Base-by-base conservation (phyloP, 352 stramenopile genomes). In the Pythium rhizo-oryzae region DNA sequence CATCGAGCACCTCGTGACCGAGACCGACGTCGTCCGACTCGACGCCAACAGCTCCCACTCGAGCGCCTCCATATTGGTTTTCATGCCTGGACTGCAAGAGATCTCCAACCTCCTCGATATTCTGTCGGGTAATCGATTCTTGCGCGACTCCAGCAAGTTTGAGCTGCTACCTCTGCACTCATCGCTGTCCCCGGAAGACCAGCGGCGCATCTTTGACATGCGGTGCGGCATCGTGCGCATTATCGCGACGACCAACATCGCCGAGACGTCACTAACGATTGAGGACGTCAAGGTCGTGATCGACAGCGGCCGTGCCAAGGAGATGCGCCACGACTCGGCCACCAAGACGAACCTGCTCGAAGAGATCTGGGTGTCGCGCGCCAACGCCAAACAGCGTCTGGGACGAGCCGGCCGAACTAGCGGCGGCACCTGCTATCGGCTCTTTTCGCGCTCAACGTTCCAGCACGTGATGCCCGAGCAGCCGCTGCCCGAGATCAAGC, bases 181-280 rank as follows among this genome's bases (percentile, higher is more conserved):
- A 9, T 97, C 91, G 13, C 86, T 99, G 21, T 96, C 94, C 6
- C 87, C 87, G 3, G 80, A 97, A 39, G 97, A 99, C 55, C 97
- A 99, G 72, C 84, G 94, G 11, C 80, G 80, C 13, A 96, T 99
- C 19, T 99, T 99, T 69, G 74, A 89, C 21, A 84, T 89, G 63
- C 54, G 67, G 8, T 44, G 65, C 5, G 74, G 80, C 41, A 58
- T 90, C 62, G 65, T 90, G 72, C 98, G 98, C 59, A 91, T 99
- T 49, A 97, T 99, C 28, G 85, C 98, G 16, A 85, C 92, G n/a
- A 99, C 96, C 8, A 99, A 99, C 71, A 98, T 99, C 58, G 97
- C 96, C 16, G 96, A 99, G 70, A 99, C 97, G 1, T 98, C 91
- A 7, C 65, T 99, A 8, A 99, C 97, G 3, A 98, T 99, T 57